phyloP scores from a whole-genome alignment of 2,329 filamentous ascomycete species.

The Fusarium sp. region DNA sequence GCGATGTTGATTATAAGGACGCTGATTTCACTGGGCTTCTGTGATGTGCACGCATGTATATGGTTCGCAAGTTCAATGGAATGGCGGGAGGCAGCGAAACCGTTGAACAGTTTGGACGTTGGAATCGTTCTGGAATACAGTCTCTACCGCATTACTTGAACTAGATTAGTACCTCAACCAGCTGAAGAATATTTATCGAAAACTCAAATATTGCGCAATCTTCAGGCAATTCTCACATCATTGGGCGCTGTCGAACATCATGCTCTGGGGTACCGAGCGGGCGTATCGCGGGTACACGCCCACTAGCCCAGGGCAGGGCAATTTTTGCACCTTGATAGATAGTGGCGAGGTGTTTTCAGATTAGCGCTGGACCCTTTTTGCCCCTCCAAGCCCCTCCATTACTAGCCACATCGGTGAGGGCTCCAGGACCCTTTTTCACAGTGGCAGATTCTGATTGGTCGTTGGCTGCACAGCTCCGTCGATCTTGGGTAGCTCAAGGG shows the following conservation, averaged over 20 bases:
- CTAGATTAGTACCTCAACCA: too few relatives aligned
- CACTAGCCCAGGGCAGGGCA: not conserved
- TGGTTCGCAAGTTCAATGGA: too few relatives aligned
- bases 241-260: not conserved
- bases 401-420: not conserved
- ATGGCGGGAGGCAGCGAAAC: not conserved
- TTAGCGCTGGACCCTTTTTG: not conserved
- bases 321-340: not conserved
- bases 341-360: not conserved
- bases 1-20: slow-evolving; percentile 49
- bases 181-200: too few relatives aligned
- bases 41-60: not conserved
- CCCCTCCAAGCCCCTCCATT: not conserved
- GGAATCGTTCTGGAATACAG: too few relatives aligned
- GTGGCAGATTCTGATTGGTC: not conserved
- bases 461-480: not conserved
- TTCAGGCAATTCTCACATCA: not conserved
- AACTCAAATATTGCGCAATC: not conserved
- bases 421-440: not conserved
- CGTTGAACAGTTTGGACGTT: not conserved
- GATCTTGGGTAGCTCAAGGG: not conserved
- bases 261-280: not conserved
- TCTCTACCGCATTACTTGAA: not conserved
- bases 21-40: not conserved
- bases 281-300: not conserved